Conservation (phyloP, 2,329 filamentous ascomycete genomes). For the Ophiosphaerella narmari region DNA sequence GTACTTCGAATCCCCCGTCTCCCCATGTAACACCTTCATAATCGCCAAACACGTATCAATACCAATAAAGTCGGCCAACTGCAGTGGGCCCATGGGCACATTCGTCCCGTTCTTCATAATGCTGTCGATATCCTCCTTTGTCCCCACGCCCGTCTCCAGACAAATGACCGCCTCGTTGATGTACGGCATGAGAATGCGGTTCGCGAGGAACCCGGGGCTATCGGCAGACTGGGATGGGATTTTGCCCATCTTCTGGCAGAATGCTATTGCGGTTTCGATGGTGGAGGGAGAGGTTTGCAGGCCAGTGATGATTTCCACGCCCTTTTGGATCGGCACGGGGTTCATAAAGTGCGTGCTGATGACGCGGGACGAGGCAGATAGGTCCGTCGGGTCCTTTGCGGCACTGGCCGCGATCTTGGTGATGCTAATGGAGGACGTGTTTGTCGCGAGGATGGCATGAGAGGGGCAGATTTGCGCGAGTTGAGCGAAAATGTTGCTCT, state of each 20-base stretch:
- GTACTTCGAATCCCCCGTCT: slow-evolving; percentile 96
- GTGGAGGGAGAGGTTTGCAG: slow-evolving; percentile 87
- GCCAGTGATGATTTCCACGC: slow-evolving; percentile 95
- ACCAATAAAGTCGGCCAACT: slow-evolving; percentile 95
- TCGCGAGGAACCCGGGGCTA: slow-evolving; percentile 91
- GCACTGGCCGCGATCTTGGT: slow-evolving; percentile 93
- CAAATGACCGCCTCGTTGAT: slow-evolving; percentile 98
- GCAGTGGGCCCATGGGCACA: slow-evolving; percentile 95
- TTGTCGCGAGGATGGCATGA: slow-evolving; percentile 91
- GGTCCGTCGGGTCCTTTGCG: slow-evolving; percentile 75
- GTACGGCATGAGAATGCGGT: slow-evolving; percentile 97
- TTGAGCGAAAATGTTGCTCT: slow-evolving; percentile 82
- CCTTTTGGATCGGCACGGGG: slow-evolving; percentile 94
- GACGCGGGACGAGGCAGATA: slow-evolving; percentile 81
- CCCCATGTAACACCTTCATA: slow-evolving; percentile 90
- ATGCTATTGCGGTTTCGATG: slow-evolving; percentile 78
- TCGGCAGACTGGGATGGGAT: slow-evolving; percentile 85
- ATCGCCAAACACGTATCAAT: slow-evolving; percentile 95
- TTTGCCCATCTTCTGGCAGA: slow-evolving; percentile 93
- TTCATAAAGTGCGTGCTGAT: slow-evolving; percentile 99
- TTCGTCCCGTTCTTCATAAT: slow-evolving; percentile 99
- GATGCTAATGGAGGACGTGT: slow-evolving; percentile 98
- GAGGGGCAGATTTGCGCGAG: slow-evolving; percentile 80
- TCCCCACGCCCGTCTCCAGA: slow-evolving; percentile 88
- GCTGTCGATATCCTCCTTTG: slow-evolving; percentile 87